Base-by-base conservation (phyloP, 352 stramenopile species). In the Blastocystis sp. region DNA sequence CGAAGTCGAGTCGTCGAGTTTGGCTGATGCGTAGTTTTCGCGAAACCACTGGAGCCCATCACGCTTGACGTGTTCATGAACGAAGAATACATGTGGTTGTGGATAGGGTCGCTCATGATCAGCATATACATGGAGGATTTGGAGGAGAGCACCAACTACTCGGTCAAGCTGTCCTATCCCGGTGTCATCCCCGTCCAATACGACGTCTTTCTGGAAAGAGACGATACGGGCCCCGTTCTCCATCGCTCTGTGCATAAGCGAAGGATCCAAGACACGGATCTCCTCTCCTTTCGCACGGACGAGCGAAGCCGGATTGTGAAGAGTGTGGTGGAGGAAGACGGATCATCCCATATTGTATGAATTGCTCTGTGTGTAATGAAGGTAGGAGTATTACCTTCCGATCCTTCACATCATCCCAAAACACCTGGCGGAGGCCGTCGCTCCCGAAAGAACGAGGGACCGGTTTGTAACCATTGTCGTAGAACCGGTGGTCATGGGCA, bases 101-200 rank as follows among this genome's bases (percentile, higher is more conserved):
- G 13, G 19, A 60, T 24, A 9, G 45, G 9, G 9, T 9, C 6
- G 3, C 6, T 78, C 6, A 78, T 60, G n/a, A 62, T 9, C 50
- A 78, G 67, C 0, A 37, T 78, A 16, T 78, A 59, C 2, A 4
- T 78, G n/a, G 67, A 78, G 12, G 67, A 55, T 26, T 55, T 78
- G 45, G 35, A 78, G 29, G 13, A 13, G 16, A 62, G 35, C 29
- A 78, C 45, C 26, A 55, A 78, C 26, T 78, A 78, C 45, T 59
- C 19, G 0, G 39, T 78, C 12, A 61, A 61, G 50, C 33, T 78
- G 21, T 78, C 67, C 45, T 78, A 78, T 24, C 67, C 67, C 4
- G 67, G 67, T 59, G 67, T 78, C 10, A 78, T 78, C n/a, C 67
- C 67, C 13, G 67, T 78, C 24, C 67, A 78, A 26, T 78, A 62